Base-by-base conservation (phyloP, 2,329 filamentous ascomycete genomes). In the Ceratocystis colombiana region DNA sequence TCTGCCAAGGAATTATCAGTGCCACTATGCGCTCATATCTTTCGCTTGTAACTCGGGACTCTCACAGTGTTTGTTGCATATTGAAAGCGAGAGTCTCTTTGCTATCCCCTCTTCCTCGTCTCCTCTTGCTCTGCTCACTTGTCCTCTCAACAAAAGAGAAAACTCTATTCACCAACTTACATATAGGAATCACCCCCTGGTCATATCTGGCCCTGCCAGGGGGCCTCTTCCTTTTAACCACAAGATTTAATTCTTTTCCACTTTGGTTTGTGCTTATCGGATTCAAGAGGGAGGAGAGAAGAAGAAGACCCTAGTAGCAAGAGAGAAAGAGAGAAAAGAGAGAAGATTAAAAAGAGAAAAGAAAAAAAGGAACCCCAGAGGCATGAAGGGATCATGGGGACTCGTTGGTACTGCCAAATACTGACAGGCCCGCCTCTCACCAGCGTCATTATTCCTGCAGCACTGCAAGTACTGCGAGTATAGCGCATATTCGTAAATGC, bases 391-490 rank as follows among this genome's bases (percentile, higher is more conserved):
- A 41, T 7, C 25, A n/a, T 20, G 53, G 53, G 53, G 28, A 25
- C 55, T n/a, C 15, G 55, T 30, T 59, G 48, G 25, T 53, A 28
- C 20, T 15, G 48, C 22, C 48, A 59, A 17, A 30, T 8, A 59
- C 55, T 59, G 55, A 59, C 55, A 59, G 28, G 30, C 55, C 55
- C 55, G 55, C 55, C 15, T 25, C 55, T 37, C 55, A 59, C 6
- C 30, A 30, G 55, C 55, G 55, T 59, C 55, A 37, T 59, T 30
- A 59, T 59, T 57, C 53, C 22, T 57, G 28, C 53, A n/a, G 53
- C 17, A 28, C 25, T 57, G 12, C 25, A 15, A 41, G 8, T 17
- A 10, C 12, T 57, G 53, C 53, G 7, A 41, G 37, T 41, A 41
- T 41, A 41, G 37, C 37, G 37, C 37, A 41, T 15, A 41, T 15